A percentile compares a stretch with the other conserved stretches of the same genome.
Conservation (phyloP, 768 basidiomycete genomes). For the Amanita thiersii region DNA sequence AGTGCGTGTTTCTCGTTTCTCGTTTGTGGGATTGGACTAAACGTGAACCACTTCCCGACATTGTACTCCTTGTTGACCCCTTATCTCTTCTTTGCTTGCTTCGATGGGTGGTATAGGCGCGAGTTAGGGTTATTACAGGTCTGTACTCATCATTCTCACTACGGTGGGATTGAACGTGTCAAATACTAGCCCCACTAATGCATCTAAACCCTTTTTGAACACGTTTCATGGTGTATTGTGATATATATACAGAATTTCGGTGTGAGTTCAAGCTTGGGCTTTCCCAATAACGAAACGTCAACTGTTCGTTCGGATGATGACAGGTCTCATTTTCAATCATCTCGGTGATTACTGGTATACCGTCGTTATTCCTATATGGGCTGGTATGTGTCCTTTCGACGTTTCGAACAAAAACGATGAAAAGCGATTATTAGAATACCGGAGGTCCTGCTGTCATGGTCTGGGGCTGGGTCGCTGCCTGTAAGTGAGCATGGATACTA, state of each 20-base stretch:
- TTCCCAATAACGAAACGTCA: constrained; percentile 2
- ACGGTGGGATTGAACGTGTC: not conserved
- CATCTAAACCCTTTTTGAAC: not conserved
- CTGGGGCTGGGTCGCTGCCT: constrained; percentile 63
- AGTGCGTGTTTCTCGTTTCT: constrained; percentile 7
- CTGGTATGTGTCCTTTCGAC: constrained; percentile 33
- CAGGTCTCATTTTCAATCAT: constrained; percentile 69
- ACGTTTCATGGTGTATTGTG: constrained; percentile 8
- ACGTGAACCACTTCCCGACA: not conserved
- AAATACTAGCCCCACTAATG: not conserved
- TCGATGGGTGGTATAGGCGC: constrained; percentile 33
- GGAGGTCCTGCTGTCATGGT: constrained; percentile 76
- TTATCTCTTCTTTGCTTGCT: not conserved
- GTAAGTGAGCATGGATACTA: constrained; percentile 27
- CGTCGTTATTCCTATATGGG: constrained; percentile 63
- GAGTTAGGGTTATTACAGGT: constrained; percentile 59
- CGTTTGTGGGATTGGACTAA: not conserved
- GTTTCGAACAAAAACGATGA: not conserved
- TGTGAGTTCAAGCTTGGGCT: constrained; percentile 20
- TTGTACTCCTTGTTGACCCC: not conserved
- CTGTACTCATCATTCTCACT: constrained; percentile 9
- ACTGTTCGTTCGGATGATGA: not conserved
- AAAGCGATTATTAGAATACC: constrained; percentile 39
- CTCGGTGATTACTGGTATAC: constrained; percentile 64
- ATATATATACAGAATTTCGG: constrained; percentile 72